phyloP scores from a whole-genome alignment of 1,284 basidiomycete genomes.

The Naganishia liquefaciens region DNA sequence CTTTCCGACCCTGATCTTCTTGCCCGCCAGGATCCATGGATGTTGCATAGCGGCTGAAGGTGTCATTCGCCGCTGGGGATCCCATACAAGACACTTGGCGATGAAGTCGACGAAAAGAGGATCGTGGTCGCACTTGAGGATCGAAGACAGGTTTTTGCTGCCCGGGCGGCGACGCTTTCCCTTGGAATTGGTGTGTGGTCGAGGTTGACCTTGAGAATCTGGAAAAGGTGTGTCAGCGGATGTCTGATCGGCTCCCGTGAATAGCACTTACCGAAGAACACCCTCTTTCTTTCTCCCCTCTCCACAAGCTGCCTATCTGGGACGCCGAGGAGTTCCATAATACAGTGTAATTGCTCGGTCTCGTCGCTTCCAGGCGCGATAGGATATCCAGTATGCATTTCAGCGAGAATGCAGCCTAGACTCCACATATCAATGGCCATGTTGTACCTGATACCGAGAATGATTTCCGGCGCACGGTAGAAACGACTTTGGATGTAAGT shows the following conservation, averaged over 20 bases:
- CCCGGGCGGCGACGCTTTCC: conserved; percentile 87
- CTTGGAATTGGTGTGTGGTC: conserved; percentile 94
- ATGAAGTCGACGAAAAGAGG: conserved; percentile 68
- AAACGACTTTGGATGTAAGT: conserved; percentile 99
- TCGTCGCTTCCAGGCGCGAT: conserved; percentile 99
- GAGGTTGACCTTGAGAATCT: conserved; percentile 90
- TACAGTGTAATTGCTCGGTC: conserved; percentile 96
- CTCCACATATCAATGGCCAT: conserved; percentile 98
- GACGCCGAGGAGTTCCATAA: conserved; percentile 97
- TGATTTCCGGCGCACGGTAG: conserved; percentile 96
- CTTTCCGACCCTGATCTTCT: conserved; percentile 55
- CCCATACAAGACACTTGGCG: conserved; percentile 93
- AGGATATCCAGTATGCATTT: conserved; percentile 97
- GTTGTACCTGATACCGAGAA: conserved; percentile 94
- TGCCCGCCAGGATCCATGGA: conserved; percentile 70
- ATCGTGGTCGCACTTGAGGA: conserved; percentile 74
- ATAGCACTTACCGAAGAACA: conserved; percentile 81
- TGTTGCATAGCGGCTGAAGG: conserved; percentile 91
- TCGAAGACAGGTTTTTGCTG: conserved; percentile 83
- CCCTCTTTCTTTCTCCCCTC: conserved; percentile 85
- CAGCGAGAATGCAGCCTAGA: conserved; percentile 94
- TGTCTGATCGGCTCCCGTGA: not conserved
- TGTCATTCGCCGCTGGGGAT: conserved; percentile 93
- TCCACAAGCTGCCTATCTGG: conserved; percentile 95
- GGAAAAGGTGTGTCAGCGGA: conserved; percentile 8